Percentiles rank a stretch among this genome's conserved stretches.
These are phyloP conservation scores for Phytopythium ostracodes DNA, from an alignment of 352 stramenopile species.

Conservation along the genomic window DNA sequence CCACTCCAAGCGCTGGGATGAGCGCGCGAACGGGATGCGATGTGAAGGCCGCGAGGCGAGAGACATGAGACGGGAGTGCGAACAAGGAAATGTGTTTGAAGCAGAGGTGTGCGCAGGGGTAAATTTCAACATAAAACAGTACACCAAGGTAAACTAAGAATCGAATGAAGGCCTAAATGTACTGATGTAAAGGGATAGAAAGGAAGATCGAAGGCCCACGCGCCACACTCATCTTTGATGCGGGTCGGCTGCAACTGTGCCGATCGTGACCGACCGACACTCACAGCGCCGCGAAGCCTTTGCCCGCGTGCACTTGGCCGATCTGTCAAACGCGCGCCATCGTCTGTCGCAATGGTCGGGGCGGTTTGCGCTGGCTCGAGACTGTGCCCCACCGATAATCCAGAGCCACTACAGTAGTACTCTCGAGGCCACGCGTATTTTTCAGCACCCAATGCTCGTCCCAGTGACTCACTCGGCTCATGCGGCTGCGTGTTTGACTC, in stretches of 20 bases:
- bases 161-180: neutral
- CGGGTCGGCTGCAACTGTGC: neutral
- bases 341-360: too few species aligned
- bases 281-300: too few species aligned
- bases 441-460: too few species aligned
- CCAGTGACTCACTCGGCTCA: too few species aligned
- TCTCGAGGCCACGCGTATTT: too few species aligned
- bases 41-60: neutral
- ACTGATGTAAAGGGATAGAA: neutral
- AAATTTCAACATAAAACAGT: neutral
- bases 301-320: too few species aligned
- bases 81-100: conserved; percentile 7
- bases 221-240: neutral
- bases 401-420: too few species aligned
- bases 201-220: neutral
- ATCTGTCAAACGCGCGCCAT: too few species aligned
- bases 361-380: too few species aligned
- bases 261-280: neutral
- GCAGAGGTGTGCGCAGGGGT: neutral
- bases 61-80: conserved; percentile 2
- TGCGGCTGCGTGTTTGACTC: too few species aligned
- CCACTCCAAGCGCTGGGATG: neutral
- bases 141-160: too few species aligned
- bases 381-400: too few species aligned
- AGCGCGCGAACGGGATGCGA: neutral